Evolutionary conservation across 345 rosid species (phyloP).

Genomic region (Hevea brasiliensis): DNA sequence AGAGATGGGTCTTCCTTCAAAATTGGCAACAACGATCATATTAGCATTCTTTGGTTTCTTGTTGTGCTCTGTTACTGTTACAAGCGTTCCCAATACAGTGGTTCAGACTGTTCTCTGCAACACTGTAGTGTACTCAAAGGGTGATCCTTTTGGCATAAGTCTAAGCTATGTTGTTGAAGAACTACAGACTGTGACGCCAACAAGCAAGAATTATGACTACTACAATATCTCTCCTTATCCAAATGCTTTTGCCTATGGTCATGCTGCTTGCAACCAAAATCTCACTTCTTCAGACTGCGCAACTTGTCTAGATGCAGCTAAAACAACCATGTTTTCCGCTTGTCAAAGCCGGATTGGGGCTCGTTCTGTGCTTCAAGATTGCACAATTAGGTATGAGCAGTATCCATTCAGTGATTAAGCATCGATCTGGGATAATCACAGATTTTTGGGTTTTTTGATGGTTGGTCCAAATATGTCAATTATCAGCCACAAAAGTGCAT

Average conservation of each 20-base stretch:
- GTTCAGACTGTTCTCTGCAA: conserved; percentile 45
- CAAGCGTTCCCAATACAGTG: conserved; percentile 39
- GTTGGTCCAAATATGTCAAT: background rate
- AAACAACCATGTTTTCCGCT: conserved; percentile 29
- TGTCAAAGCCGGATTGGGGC: conserved; percentile 49
- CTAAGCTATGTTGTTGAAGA: conserved; percentile 40
- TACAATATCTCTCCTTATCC: conserved; percentile 60
- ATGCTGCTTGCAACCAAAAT: conserved; percentile 46
- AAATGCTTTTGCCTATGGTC: conserved; percentile 59
- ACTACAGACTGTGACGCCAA: conserved; percentile 30
- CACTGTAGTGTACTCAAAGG: conserved; percentile 30
- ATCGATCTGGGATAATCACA: background rate
- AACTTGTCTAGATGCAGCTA: conserved; percentile 47
- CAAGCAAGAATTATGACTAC: conserved; percentile 35
- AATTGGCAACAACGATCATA: conserved; percentile 1
- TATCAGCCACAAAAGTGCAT: background rate
- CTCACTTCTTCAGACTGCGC: conserved; percentile 42
- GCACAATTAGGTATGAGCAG: conserved; percentile 63
- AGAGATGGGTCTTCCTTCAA: conserved; percentile 30
- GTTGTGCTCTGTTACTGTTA: background rate
- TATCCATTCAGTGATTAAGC: conserved; percentile 44
- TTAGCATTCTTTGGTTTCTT: background rate
- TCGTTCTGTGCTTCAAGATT: conserved; percentile 52
- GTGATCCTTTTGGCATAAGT: conserved; percentile 47
- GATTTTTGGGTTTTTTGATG: background rate